Base-by-base conservation (phyloP, 768 basidiomycete species). In the Rhodotorula graminis region DNA sequence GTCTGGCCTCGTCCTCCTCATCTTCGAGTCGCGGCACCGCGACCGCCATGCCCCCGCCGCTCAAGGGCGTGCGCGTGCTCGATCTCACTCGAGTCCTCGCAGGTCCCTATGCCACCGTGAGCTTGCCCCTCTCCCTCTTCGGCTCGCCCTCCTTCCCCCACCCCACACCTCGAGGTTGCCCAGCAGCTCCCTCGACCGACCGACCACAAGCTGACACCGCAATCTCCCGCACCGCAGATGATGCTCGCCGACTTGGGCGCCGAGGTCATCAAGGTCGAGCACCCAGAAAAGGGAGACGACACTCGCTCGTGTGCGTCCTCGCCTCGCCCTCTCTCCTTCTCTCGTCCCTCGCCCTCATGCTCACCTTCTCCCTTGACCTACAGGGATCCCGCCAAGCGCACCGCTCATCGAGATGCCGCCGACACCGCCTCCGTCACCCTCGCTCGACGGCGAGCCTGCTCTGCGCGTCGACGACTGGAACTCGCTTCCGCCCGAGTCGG, bases 261-360 rank as follows among this genome's bases (percentile, higher is more conserved):
- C 60, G 92, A 97, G 79, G 92, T 97, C 42, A 86, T 96, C 80
- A 97, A 96, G 80, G 87, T 96, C 11, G 92, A 94, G 79, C 90
- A 92, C 79, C 81, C 82, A 3, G 77, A 71, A 12, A 40, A 84
- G 70, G 94, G 94, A 33, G 94, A 97, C 78, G 94, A 97, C 82
- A 97, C 94, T 46, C 86, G 92, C 87, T 61, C 72, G 8, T 77
- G 76, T 74, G 33, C 23, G 64, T 55, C 10, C 0, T 16, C 40
- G 31, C 27, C 15, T 3, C 6, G 37, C 6, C 3, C 25, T 6
- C 29, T 6, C 3, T 2, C 42, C n/a, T 37, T 42, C 33, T 55
- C 29, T 9, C 56, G 19, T 23, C 3, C 44, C 18, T 18, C 42
- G 9, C 9, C 42, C 42, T 8, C 9, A 44, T 9, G 42, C 42